These are phyloP conservation scores for Eruca vesicaria DNA, from an alignment of 441 rosid species.

Conservation along the genomic window DNA sequence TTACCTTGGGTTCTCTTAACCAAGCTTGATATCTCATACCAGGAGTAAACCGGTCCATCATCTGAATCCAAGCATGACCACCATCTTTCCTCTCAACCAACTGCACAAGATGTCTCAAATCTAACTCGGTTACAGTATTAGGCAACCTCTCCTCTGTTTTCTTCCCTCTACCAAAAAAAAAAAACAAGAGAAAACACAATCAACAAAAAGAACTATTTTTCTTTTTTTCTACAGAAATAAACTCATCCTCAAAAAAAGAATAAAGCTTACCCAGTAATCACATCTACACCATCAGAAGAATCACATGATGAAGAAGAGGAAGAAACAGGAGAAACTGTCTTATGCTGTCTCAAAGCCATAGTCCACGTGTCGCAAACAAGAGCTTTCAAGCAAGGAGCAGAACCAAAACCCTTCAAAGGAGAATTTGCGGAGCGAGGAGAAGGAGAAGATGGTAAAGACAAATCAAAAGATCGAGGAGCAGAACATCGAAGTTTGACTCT, in stretches of 20 bases:
- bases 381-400: constrained; percentile 48
- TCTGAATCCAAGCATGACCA: constrained; percentile 64
- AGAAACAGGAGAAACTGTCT: constrained; percentile 40
- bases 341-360: constrained; percentile 29
- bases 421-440: constrained; percentile 33
- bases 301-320: constrained; percentile 1
- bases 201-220: neutral
- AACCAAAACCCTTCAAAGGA: constrained; percentile 43
- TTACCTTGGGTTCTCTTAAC: constrained; percentile 71
- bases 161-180: constrained; percentile 39
- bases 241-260: neutral
- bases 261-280: constrained; percentile 22
- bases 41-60: constrained; percentile 69
- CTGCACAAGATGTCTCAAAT: constrained; percentile 53
- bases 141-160: constrained; percentile 42
- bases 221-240: too few species aligned
- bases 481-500: constrained; percentile 29
- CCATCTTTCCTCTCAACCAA: constrained; percentile 72
- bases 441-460: constrained; percentile 34
- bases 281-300: constrained; percentile 6
- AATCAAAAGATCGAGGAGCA: constrained; percentile 42
- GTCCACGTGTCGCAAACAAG: constrained; percentile 36
- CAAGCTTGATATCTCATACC: constrained; percentile 78
- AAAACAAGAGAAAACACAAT: constrained; percentile 1
- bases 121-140: constrained; percentile 52